Percentiles rank a stretch among this genome's conserved stretches.
phyloP scores from a whole-genome alignment of 192 early-diverging fungal species.

The Coemansia interrupta region DNA sequence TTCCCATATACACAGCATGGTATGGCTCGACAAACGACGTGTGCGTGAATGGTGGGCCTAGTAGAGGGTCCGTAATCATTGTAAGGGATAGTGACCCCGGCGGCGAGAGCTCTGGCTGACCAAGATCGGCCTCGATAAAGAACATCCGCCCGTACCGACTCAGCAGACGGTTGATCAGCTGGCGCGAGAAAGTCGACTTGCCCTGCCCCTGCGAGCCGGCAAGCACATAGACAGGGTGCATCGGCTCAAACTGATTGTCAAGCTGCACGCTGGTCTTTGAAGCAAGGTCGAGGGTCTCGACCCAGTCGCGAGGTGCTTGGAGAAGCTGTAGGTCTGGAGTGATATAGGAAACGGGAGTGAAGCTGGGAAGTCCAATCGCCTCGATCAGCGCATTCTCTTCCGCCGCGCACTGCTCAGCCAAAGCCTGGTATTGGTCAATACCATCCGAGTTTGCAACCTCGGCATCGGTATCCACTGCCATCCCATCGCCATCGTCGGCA shows the following conservation, averaged over 20 bases:
- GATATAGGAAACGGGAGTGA: constrained; percentile 21
- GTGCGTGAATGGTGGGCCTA: constrained; percentile 86
- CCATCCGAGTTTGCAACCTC: not conserved
- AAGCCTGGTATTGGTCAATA: constrained; percentile 8
- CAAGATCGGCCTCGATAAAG: constrained; percentile 88
- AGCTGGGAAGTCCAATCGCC: constrained; percentile 17
- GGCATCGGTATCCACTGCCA: constrained; percentile 2
- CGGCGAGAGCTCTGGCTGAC: constrained; percentile 86
- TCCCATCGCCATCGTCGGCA: not conserved
- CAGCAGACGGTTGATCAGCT: constrained; percentile 73
- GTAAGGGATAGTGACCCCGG: constrained; percentile 78
- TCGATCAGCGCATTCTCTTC: constrained; percentile 7
- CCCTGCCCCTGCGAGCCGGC: constrained; percentile 80
- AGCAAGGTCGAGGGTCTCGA: constrained; percentile 24
- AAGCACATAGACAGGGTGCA: constrained; percentile 58
- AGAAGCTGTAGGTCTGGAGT: constrained; percentile 38
- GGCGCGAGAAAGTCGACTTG: constrained; percentile 84
- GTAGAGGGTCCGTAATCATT: constrained; percentile 62
- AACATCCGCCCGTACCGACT: constrained; percentile 66
- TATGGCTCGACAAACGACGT: constrained; percentile 53
- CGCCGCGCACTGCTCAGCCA: constrained; percentile 13
- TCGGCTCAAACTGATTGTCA: constrained; percentile 32
- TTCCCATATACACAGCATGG: constrained; percentile 73
- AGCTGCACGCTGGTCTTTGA: constrained; percentile 22
- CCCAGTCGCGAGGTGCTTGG: constrained; percentile 39